These are phyloP conservation scores for Neurospora crassa DNA, from an alignment of 2,329 filamentous ascomycete species.

Conservation along the genomic window DNA sequence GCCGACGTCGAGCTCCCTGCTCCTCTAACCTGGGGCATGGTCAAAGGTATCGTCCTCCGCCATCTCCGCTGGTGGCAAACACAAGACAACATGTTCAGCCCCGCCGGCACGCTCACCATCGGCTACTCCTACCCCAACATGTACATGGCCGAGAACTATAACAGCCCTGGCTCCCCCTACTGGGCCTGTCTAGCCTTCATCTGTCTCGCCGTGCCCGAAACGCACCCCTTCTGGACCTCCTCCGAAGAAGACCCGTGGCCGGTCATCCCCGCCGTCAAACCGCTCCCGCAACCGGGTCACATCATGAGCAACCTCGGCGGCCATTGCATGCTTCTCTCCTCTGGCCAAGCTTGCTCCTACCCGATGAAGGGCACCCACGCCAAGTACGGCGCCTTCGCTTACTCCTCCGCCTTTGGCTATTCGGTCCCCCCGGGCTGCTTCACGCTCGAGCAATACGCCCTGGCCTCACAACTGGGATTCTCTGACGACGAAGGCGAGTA, in stretches of 20 bases:
- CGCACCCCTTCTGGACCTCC: constrained; percentile 67
- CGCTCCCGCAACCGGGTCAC: constrained; percentile 60
- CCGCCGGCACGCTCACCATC: constrained; percentile 64
- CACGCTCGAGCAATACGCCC: constrained; percentile 65
- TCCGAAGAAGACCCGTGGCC: constrained; percentile 51
- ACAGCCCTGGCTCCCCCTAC: constrained; percentile 64
- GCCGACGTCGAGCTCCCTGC: constrained; percentile 63
- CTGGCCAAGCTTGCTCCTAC: constrained; percentile 74
- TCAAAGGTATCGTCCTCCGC: constrained; percentile 65
- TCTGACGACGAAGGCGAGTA: constrained; percentile 70
- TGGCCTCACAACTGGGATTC: constrained; percentile 65
- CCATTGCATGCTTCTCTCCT: constrained; percentile 66
- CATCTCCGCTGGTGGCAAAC: constrained; percentile 74
- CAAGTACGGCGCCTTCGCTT: constrained; percentile 73
- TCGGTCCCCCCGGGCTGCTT: constrained; percentile 68
- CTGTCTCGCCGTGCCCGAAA: constrained; percentile 57
- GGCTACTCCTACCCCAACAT: constrained; percentile 72
- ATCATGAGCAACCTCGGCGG: constrained; percentile 63
- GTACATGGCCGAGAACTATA: constrained; percentile 74
- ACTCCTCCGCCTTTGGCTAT: constrained; percentile 67
- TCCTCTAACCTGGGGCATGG: constrained; percentile 68
- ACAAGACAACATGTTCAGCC: constrained; percentile 64
- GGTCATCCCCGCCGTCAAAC: constrained; percentile 48
- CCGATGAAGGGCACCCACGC: constrained; percentile 73
- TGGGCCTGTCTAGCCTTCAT: constrained; percentile 76